Evolutionary conservation across 345 rosid genomes (phyloP), one percentile per base, ranked within the genome.

Genomic region (Arabidopsis suecica): DNA sequence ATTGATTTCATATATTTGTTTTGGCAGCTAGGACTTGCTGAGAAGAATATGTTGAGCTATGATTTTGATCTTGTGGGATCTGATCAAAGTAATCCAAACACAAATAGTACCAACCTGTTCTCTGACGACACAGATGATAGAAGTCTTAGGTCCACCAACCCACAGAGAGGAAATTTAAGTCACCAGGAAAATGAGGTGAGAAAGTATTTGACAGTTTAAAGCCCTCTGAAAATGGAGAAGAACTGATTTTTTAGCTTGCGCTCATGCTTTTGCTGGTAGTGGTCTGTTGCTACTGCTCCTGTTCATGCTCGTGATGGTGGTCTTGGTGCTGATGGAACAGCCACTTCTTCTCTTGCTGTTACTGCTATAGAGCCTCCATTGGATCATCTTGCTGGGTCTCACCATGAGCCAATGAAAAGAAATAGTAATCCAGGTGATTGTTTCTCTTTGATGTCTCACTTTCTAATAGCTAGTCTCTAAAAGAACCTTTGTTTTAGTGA

Each of bases 41-140:
- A 95, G 86, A 95, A 91, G 87, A 88, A 88, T 81, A 80, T 95
- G 82, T 78, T 91, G 79, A 88, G 77, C 86, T 95, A 83, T 81
- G 99, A 92, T 50, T 82, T 92, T 69, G 99, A 95, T 87, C 84
- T 83, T 44, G 88, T 84, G 61, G 91, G 77, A 75, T 90, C 99
- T 72, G 97, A 95, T 79, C 99, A 86, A 61, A 95, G 97, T 78
- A 97, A 95, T 89, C 93, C 90, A 44, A 90, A 88, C 77, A 91
- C 97, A 40, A 91, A 87, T 79, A 95, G 97, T 75, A 87, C 93
- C 12, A 91, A 89, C 61, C 51, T 95, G 53, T 87, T 95, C 82
- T 90, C 99, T 11, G 99, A 95, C 80, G 97, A 95, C 80, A 91
- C 98, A 30, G 97, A 94, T 84, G 99, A 95, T 32, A 88, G 69